Conservation (phyloP, 108 stramenopile species). For the Asterionellopsis glacialis region DNA sequence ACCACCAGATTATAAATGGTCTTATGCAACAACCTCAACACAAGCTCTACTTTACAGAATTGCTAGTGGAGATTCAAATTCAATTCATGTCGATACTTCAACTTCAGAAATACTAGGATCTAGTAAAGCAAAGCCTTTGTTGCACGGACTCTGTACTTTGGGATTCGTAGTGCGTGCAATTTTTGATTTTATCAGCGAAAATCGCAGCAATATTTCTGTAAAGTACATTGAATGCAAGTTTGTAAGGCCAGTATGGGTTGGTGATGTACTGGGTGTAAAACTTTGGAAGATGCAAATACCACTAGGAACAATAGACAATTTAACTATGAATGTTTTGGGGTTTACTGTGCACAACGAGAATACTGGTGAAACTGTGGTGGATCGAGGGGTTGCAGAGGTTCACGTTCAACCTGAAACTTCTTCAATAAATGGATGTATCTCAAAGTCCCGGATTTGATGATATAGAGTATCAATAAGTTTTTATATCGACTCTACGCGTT, state of each 20-base stretch:
- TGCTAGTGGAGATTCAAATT: conserved; percentile 86
- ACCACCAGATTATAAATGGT: conserved; percentile 22
- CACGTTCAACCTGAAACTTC: not conserved
- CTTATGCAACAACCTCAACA: conserved; percentile 38
- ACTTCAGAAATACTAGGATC: conserved; percentile 23
- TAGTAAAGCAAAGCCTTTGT: conserved; percentile 49
- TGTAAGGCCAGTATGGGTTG: conserved; percentile 62
- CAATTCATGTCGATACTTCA: conserved; percentile 68
- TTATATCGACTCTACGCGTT: too few relatives aligned
- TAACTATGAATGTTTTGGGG: not conserved
- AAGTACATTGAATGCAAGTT: conserved; percentile 38
- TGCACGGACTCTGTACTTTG: conserved; percentile 86
- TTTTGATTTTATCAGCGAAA: conserved; percentile 13
- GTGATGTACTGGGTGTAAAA: conserved; percentile 39
- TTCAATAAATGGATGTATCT: not conserved
- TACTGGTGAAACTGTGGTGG: not conserved
- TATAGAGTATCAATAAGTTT: too few relatives aligned
- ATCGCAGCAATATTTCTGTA: not conserved
- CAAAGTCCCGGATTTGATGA: too few relatives aligned
- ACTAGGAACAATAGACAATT: not conserved
- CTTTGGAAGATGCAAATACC: conserved; percentile 25
- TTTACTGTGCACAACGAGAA: not conserved
- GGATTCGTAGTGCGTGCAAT: conserved; percentile 67
- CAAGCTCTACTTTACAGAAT: conserved; percentile 85
- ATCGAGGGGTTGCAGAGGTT: not conserved